Evolutionary conservation across 2,329 filamentous ascomycete genomes (phyloP).

Genomic region (Colletotrichum sojae): DNA sequence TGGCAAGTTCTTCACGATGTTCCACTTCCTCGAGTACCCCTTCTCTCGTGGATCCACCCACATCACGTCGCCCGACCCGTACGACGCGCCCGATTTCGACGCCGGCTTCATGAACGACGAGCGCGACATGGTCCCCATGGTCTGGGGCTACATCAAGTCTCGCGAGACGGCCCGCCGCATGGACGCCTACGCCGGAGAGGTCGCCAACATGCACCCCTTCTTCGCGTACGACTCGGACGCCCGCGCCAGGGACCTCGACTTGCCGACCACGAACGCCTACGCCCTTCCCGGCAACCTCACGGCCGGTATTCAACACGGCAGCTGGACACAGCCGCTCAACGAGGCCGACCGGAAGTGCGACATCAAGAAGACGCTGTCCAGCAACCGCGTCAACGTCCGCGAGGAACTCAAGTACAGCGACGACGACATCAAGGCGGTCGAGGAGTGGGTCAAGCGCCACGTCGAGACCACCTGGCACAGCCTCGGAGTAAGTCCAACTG

Average conservation of each 20-base stretch:
- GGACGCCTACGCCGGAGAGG: conserved; percentile 84
- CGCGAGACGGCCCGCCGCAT: conserved; percentile 84
- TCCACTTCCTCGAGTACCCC: conserved; percentile 84
- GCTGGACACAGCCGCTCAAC: conserved; percentile 75
- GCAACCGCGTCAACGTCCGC: conserved; percentile 72
- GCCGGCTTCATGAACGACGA: conserved; percentile 89
- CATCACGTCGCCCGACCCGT: conserved; percentile 79
- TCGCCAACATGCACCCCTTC: conserved; percentile 77
- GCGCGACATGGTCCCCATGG: conserved; percentile 87
- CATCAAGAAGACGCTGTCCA: conserved; percentile 68
- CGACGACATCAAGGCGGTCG: conserved; percentile 74
- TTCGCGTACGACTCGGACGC: conserved; percentile 80
- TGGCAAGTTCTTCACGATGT: conserved; percentile 88
- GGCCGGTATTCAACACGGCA: conserved; percentile 80
- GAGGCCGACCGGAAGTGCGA: conserved; percentile 66
- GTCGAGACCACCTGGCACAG: conserved; percentile 84
- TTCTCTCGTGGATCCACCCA: conserved; percentile 81
- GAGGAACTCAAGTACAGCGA: conserved; percentile 77
- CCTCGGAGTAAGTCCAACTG: conserved; percentile 59
- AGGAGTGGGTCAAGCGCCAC: conserved; percentile 80
- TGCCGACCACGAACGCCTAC: conserved; percentile 82
- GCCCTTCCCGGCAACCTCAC: conserved; percentile 80
- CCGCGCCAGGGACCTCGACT: conserved; percentile 79
- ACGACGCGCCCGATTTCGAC: conserved; percentile 83
- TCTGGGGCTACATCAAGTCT: conserved; percentile 88